Percentiles rank a stretch among this genome's conserved stretches.
phyloP scores from a whole-genome alignment of 148 eudicot genomes.

The Suaeda aralocaspica region DNA sequence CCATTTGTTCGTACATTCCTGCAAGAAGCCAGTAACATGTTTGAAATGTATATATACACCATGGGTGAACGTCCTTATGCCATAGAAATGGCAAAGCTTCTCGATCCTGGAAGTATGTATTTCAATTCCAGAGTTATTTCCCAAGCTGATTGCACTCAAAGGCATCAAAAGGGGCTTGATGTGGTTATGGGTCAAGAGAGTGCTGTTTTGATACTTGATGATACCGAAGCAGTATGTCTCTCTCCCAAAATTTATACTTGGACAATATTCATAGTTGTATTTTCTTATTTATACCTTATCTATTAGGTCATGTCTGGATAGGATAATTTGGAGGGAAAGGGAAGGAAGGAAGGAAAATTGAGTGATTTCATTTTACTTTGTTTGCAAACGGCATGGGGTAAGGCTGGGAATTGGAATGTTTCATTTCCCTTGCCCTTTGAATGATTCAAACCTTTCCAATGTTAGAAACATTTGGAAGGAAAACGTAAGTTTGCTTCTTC shows the following conservation, averaged over 20 bases:
- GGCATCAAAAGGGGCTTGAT: slow-evolving; percentile 86
- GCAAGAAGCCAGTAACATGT: slow-evolving; percentile 69
- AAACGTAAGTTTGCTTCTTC: too few species aligned
- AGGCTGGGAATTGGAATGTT: too few species aligned
- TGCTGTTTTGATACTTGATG: slow-evolving; percentile 88
- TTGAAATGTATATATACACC: slow-evolving; percentile 94
- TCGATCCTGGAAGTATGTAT: slow-evolving; percentile 56
- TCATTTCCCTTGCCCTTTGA: too few species aligned
- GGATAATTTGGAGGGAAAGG: too few species aligned
- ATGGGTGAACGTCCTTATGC: slow-evolving; percentile 93
- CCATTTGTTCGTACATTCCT: slow-evolving; percentile 78
- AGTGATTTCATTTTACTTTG: too few species aligned
- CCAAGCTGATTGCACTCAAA: slow-evolving; percentile 72
- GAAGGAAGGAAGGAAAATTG: too few species aligned
- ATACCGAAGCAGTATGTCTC: slow-evolving; percentile 68
- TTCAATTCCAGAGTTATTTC: slow-evolving; percentile 73
- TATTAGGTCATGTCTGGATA: too few species aligned
- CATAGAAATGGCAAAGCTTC: slow-evolving; percentile 73
- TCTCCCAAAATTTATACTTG: background rate
- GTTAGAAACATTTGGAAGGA: too few species aligned
- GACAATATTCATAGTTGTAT: too few species aligned
- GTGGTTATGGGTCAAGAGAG: slow-evolving; percentile 81
- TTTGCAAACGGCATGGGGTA: too few species aligned
- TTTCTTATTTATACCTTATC: too few species aligned
- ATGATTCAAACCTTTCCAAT: too few species aligned